A percentile compares a stretch with the other conserved stretches of the same genome.
Conservation (phyloP, 306 rosid genomes). For the Pueraria montana region DNA sequence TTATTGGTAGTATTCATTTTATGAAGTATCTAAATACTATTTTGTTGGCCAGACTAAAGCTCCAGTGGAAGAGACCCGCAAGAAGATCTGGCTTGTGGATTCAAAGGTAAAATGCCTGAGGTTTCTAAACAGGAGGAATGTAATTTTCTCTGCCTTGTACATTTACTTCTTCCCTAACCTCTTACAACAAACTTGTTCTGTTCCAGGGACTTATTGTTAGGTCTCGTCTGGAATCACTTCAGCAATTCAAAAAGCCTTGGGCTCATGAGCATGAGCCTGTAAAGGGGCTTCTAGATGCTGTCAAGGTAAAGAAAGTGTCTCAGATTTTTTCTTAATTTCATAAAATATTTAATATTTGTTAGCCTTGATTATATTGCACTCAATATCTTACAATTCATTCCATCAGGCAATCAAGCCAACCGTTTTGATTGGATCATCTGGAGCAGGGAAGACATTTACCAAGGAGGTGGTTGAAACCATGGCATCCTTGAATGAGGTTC, state of each 20-base stretch:
- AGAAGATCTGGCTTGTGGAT: slow-evolving; percentile 98
- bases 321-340: slow-evolving; percentile 3
- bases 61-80: slow-evolving; percentile 87
- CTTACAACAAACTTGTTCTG: slow-evolving; percentile 34
- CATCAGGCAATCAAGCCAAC: slow-evolving; percentile 93
- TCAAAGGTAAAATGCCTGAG: slow-evolving; percentile 73
- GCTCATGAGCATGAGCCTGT: slow-evolving; percentile 95
- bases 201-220: slow-evolving; percentile 89
- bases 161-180: not conserved
- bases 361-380: slow-evolving; percentile 7
- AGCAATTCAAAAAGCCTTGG: slow-evolving; percentile 97
- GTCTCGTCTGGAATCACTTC: slow-evolving; percentile 83
- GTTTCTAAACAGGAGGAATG: slow-evolving; percentile 19
- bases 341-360: slow-evolving; percentile 15
- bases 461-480: slow-evolving; percentile 95
- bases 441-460: slow-evolving; percentile 91
- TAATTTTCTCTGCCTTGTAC: not conserved
- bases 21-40: slow-evolving; percentile 26
- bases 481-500: slow-evolving; percentile 88
- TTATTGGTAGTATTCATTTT: slow-evolving; percentile 10
- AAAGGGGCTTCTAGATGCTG: slow-evolving; percentile 78
- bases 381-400: slow-evolving; percentile 33
- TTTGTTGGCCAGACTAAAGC: slow-evolving; percentile 69
- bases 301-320: slow-evolving; percentile 65
- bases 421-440: slow-evolving; percentile 93